Evolutionary conservation across 2,329 filamentous ascomycete species (phyloP).

Genomic region (Zasmidium angulare): DNA sequence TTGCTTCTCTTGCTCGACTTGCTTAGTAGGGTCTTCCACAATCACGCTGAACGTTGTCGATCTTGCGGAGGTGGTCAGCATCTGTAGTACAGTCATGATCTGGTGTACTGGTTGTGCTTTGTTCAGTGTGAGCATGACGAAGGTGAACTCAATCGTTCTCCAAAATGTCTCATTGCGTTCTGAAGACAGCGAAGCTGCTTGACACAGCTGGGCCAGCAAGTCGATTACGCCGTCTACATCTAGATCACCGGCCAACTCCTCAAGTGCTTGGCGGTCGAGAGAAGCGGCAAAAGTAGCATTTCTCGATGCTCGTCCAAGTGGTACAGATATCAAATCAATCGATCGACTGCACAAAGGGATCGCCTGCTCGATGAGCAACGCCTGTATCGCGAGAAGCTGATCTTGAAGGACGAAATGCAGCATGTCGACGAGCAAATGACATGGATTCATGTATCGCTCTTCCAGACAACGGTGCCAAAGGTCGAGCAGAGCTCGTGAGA

Average conservation of each 20-base stretch:
- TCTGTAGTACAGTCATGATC: conserved; percentile 62
- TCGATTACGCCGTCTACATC: conserved; percentile 64
- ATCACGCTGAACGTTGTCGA: conserved; percentile 67
- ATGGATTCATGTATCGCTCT: conserved; percentile 63
- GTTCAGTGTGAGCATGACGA: conserved; percentile 66
- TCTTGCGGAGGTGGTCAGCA: conserved; percentile 67
- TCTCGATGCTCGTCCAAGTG: conserved; percentile 40
- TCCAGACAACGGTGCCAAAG: conserved; percentile 68
- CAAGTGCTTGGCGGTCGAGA: conserved; percentile 32
- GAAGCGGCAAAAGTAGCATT: conserved; percentile 28
- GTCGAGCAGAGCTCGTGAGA: conserved; percentile 62
- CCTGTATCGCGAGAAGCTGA: conserved; percentile 59
- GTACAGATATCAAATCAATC: conserved; percentile 57
- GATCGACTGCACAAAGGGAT: conserved; percentile 46
- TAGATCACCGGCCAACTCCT: conserved; percentile 58
- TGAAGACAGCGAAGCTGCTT: conserved; percentile 52
- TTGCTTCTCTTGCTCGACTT: conserved; percentile 38
- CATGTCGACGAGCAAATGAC: conserved; percentile 65
- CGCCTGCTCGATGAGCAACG: conserved; percentile 59
- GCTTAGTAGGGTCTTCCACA: conserved; percentile 44
- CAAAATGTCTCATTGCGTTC: conserved; percentile 59
- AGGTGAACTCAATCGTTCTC: conserved; percentile 65
- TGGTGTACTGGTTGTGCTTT: conserved; percentile 65
- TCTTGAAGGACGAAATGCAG: conserved; percentile 63
- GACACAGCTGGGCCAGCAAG: conserved; percentile 61